A percentile compares a stretch with the other conserved stretches of the same genome.
Conservation (phyloP, 108 stramenopile species). For the Conticribra weissflogii region DNA sequence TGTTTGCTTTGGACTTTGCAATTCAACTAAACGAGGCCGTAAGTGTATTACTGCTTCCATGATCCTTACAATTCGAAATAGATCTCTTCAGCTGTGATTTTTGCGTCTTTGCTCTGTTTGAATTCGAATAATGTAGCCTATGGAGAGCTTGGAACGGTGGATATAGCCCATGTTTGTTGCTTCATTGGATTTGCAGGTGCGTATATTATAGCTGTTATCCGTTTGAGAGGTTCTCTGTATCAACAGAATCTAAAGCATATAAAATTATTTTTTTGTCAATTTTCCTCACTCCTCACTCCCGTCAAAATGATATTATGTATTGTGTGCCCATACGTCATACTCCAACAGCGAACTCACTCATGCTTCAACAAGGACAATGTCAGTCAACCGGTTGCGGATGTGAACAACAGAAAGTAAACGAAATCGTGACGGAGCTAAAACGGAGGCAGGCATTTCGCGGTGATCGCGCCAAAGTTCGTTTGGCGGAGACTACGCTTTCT, state of each 20-base stretch:
- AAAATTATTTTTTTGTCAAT: too few relatives aligned
- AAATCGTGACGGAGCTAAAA: slow-evolving; percentile 50
- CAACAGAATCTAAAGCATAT: too few relatives aligned
- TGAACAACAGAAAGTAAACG: slow-evolving; percentile 32
- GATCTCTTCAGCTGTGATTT: not conserved
- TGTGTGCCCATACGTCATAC: not conserved
- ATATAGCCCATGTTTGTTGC: slow-evolving; percentile 27
- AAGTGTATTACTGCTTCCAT: not conserved
- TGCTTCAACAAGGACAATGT: not conserved
- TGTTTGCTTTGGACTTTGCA: slow-evolving; percentile 1
- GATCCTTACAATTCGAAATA: not conserved
- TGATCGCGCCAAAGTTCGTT: slow-evolving; percentile 36
- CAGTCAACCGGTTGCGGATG: slow-evolving; percentile 46
- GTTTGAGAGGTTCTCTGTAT: too few relatives aligned
- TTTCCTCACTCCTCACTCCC: too few relatives aligned
- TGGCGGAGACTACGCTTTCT: slow-evolving; percentile 37
- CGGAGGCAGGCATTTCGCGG: slow-evolving; percentile 41
- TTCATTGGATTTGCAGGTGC: slow-evolving; percentile 15
- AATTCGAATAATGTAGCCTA: slow-evolving; percentile 17
- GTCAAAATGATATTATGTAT: too few relatives aligned
- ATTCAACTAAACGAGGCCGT: slow-evolving; percentile 7
- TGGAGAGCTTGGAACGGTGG: slow-evolving; percentile 48
- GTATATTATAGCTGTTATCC: too few relatives aligned
- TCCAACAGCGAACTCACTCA: slow-evolving; percentile 1
- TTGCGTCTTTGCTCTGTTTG: not conserved